Percentiles rank a stretch among this genome's conserved stretches.
Evolutionary conservation across 257 asterid genomes (phyloP).

Genomic region (Solanum chiquidenum): DNA sequence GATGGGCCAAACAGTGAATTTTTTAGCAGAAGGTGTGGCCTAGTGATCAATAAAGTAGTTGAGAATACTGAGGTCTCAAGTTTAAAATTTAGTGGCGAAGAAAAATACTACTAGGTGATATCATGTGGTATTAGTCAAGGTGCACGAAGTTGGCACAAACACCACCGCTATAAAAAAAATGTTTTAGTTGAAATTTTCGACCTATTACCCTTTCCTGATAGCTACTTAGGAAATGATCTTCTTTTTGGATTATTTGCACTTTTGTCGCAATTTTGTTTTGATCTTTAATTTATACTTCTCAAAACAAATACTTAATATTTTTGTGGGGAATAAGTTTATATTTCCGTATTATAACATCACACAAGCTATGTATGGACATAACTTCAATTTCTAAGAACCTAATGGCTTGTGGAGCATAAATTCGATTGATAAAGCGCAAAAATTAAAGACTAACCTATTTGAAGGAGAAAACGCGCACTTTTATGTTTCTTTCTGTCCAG

Average conservation of each 20-base stretch:
- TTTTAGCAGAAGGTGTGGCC: neutral
- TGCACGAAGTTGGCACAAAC: neutral
- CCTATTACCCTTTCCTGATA: neutral
- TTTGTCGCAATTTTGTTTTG: too few species aligned
- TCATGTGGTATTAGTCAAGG: neutral
- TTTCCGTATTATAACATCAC: neutral
- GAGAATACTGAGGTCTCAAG: too few species aligned
- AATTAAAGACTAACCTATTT: too few species aligned
- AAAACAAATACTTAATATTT: too few species aligned
- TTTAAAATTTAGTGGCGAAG: neutral
- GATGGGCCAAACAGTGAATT: neutral
- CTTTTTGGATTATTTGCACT: neutral
- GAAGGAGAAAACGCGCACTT: too few species aligned
- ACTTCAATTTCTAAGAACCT: neutral
- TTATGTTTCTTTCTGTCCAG: neutral
- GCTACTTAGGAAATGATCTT: too few species aligned
- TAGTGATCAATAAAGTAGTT: neutral
- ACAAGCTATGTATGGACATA: neutral
- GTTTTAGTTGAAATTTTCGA: too few species aligned
- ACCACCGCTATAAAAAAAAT: too few species aligned
- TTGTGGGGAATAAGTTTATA: too few species aligned
- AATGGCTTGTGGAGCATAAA: neutral
- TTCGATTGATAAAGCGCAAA: neutral
- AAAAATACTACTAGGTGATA: too few species aligned
- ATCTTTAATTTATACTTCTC: neutral